phyloP scores from a whole-genome alignment of 164 flowering plant species.

The Nymphaea colorata region DNA sequence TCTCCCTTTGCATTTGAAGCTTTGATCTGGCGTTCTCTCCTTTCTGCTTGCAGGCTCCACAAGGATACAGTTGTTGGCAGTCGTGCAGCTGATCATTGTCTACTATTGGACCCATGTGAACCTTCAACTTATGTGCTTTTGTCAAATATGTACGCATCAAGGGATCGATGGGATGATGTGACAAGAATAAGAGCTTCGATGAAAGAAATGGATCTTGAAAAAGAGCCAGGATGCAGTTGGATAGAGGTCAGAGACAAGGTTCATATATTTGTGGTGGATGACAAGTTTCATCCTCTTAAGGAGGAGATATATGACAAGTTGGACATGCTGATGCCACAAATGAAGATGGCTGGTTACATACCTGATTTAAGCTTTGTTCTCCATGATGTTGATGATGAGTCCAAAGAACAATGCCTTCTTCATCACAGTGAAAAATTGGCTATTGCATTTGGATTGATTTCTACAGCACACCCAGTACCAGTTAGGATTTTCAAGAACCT shows the following conservation, averaged over 20 bases:
- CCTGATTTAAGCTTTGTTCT: neutral
- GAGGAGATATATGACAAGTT: neutral
- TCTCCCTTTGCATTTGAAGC: conserved; percentile 5
- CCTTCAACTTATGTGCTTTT: conserved; percentile 7
- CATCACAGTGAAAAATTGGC: conserved; percentile 14
- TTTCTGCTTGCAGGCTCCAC: conserved; percentile 4
- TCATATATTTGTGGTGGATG: conserved; percentile 5
- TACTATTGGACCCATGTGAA: neutral
- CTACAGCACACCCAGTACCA: conserved; percentile 1
- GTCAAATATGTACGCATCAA: conserved; percentile 7
- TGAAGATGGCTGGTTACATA: conserved; percentile 2
- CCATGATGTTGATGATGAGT: conserved; percentile 3
- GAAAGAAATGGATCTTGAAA: conserved; percentile 2
- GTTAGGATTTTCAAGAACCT: conserved; percentile 11
- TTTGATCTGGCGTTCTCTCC: conserved; percentile 6
- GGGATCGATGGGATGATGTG: conserved; percentile 2
- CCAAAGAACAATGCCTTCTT: conserved; percentile 5
- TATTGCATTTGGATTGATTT: conserved; percentile 7
- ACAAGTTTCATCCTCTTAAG: neutral
- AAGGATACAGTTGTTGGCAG: conserved; percentile 1
- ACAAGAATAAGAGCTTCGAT: conserved; percentile 3
- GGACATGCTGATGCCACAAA: neutral
- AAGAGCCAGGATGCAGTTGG: conserved; percentile 7
- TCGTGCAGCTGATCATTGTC: conserved; percentile 1
- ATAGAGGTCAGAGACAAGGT: conserved; percentile 1